Evolutionary conservation across 495 filamentous ascomycete species (phyloP), one percentile per base, ranked within the genome.

Genomic region (Neurospora sp.): DNA sequence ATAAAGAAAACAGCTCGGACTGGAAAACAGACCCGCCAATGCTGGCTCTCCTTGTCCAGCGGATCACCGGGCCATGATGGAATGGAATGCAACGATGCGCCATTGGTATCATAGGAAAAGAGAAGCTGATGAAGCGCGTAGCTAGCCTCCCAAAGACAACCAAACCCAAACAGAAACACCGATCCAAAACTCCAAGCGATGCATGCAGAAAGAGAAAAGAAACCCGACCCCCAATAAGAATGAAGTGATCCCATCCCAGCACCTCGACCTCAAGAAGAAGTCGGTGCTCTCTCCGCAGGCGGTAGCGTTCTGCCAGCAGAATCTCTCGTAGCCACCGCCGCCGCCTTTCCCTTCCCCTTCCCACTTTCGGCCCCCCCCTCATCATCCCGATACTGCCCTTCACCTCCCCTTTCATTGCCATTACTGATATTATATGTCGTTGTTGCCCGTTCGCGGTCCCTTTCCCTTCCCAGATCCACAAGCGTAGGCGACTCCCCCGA

Each of bases 331-430:
- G 81, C 78, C 0, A 78, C 80, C 72, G 79, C 77, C 11, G 80
- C 78, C 3, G 78, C 80, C 73, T 81, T 81, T 0, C 82, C 83
- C 73, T 85, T 84, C 10, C 84, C 82, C 69, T 83, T 82, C 14
- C 83, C 81, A 39, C 72, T 82, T 0, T 80, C 81, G n/a, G 80
- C 76, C 35, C 78, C 79, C 4, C 77, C 76, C n/a, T 80, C 80
- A 44, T 79, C 80, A 20, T 81, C 75, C 76, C 77, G 77, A 49
- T 79, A 76, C 2, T 16, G 18, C 44, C 72, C 73, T 1, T 75
- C 71, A 18, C 75, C 76, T 2, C 5, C 12, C 38, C 72, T 72
- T 3, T 74, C 71, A 14, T 39, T 46, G 39, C 31, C 39, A n/a
- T 31, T 10, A 35, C 54, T 49, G 20, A 31, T 62, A 35, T 35